These are phyloP conservation scores for Salicornia ramosissima DNA, from an alignment of 148 eudicot genomes.

Conservation along the genomic window DNA sequence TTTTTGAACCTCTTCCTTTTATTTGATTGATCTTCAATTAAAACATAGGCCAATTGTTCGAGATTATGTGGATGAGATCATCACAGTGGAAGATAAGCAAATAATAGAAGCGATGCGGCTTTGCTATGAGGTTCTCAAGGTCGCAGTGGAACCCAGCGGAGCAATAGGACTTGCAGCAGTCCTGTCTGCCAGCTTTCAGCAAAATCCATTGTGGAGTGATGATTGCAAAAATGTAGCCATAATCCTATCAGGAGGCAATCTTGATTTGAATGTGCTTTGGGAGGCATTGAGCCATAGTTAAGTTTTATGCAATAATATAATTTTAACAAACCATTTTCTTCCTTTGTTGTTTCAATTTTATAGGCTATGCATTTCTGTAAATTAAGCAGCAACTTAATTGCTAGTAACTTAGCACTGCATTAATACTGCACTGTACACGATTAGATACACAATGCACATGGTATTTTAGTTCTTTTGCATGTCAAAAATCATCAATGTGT, in stretches of 20 bases:
- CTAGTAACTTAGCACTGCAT: neutral
- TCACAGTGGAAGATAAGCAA: slow-evolving; percentile 75
- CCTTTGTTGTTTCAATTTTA: neutral
- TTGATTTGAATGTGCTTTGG: slow-evolving; percentile 85
- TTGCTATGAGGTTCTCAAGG: slow-evolving; percentile 84
- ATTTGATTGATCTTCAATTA: neutral
- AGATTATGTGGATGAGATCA: slow-evolving; percentile 76
- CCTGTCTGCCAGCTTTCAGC: slow-evolving; percentile 60
- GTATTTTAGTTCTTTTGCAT: no score
- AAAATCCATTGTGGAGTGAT: slow-evolving; percentile 50
- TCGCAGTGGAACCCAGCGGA: slow-evolving; percentile 93
- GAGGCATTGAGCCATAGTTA: slow-evolving; percentile 39
- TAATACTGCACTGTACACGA: no score
- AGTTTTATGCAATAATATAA: neutral
- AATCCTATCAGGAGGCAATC: slow-evolving; percentile 83
- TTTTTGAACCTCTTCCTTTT: neutral
- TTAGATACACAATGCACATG: no score
- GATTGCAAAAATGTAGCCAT: slow-evolving; percentile 67
- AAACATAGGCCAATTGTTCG: slow-evolving; percentile 86
- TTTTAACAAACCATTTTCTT: neutral
- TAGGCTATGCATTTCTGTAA: neutral
- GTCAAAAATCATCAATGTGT: no score
- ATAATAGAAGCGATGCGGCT: slow-evolving; percentile 76
- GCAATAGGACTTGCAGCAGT: slow-evolving; percentile 91
- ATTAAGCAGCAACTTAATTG: neutral